Base-by-base conservation (phyloP, 768 basidiomycete species). In the Harrya chromipes region DNA sequence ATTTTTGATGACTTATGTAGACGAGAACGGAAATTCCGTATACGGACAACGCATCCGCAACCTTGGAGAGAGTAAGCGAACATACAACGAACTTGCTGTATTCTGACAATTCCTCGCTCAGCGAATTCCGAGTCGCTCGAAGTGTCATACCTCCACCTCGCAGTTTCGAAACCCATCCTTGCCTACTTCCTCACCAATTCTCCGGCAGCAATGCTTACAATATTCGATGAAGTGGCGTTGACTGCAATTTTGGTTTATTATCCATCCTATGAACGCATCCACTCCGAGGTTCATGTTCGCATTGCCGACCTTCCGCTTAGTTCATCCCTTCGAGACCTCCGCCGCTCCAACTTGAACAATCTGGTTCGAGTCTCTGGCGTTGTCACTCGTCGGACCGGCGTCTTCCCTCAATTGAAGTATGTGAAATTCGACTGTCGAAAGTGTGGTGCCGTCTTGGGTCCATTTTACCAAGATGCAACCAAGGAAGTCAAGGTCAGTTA, bases 371-470 rank as follows among this genome's bases (percentile, higher is more conserved):
- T 99, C 7, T 83, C 87, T 8, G 97, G 97, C 12, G 97, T 99
- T 16, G 97, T 99, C 39, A 99, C 97, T 1, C 77, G 97, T 50
- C 80, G 97, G 34, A 92, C 85, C 9, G 95, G 97, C 10, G 94
- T 99, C 10, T 98, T 98, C 70, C 97, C 97, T n/a, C 97, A 99
- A 68, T 74, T 99, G 52, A 98, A 99, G 73, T 97, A 97, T 63
- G 94, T 99, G 68, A 98, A 97, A 67, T 99, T 99, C 61, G 93
- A 98, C 67, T 99, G 97, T 70, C 80, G 80, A 47, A 97, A 95
- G 67, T 99, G 97, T 60, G 87, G 88, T 16, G 88, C 85, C n/a
- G 83, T 91, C 23, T 76, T 98, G 14, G 97, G 97, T 13, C 97
- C 97, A 1, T 98, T 98, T 75, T 95, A 93, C 67, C 97, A 99